phyloP scores from a whole-genome alignment of 306 rosid species.

The Rosa persica region DNA sequence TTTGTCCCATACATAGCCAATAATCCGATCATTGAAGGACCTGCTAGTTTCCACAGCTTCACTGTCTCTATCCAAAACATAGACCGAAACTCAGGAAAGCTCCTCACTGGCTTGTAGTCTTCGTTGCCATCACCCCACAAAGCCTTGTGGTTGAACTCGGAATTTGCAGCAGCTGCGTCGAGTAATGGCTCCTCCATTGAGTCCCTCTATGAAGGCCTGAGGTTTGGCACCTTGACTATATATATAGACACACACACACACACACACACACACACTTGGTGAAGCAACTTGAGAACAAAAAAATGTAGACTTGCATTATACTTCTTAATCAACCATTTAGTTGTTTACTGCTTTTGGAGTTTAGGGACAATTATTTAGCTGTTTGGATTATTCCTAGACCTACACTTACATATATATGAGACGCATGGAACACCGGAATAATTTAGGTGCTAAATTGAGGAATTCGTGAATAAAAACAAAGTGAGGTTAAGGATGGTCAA shows the following conservation, averaged over 20 bases:
- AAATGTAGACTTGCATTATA: background rate
- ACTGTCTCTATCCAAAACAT: constrained; percentile 34
- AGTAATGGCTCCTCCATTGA: constrained; percentile 30
- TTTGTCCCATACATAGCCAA: constrained; percentile 49
- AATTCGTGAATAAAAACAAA: no score
- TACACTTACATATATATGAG: no score
- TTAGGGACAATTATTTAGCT: no score
- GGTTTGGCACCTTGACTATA: background rate
- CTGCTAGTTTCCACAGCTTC: constrained; percentile 34
- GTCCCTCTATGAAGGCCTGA: background rate
- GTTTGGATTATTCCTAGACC: no score
- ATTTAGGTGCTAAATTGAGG: no score
- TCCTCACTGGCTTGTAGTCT: constrained; percentile 29
- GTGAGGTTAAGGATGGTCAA: background rate
- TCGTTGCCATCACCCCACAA: background rate
- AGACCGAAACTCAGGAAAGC: constrained; percentile 7
- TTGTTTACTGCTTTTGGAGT: no score
- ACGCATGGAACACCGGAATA: no score
- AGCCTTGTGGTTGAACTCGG: background rate
- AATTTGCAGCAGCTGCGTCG: background rate
- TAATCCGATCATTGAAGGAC: constrained; percentile 21
- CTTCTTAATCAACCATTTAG: no score
- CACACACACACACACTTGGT: no score
- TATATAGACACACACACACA: no score
- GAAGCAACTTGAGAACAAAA: background rate